phyloP scores from a whole-genome alignment of 1,284 basidiomycete genomes.

The Vanrija sp. region DNA sequence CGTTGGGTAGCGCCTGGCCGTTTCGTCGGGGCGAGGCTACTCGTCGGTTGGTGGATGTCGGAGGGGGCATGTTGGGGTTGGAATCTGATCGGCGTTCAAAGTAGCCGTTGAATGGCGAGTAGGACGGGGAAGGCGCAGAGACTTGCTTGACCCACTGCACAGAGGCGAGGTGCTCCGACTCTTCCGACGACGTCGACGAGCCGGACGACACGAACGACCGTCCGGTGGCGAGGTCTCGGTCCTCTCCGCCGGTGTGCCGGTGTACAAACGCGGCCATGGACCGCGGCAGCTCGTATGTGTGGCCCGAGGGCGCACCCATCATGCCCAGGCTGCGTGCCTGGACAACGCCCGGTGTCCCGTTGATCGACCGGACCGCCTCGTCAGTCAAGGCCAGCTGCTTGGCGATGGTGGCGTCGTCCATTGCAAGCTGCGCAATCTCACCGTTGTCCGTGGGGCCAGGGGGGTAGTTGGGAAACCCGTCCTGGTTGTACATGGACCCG shows the following conservation, averaged over 20 bases:
- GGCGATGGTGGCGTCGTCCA: slow-evolving; percentile 18
- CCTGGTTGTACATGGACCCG: slow-evolving; percentile 42
- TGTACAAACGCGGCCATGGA: slow-evolving; percentile 16
- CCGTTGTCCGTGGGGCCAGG: slow-evolving; percentile 13
- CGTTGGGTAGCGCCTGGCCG: background rate
- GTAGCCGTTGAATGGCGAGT: slow-evolving; percentile 4
- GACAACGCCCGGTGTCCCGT: slow-evolving; percentile 38
- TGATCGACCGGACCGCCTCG: slow-evolving; percentile 41
- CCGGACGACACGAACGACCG: slow-evolving; percentile 19
- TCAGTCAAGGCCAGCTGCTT: slow-evolving; percentile 37
- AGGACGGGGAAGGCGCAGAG: slow-evolving; percentile 3
- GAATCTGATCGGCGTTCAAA: background rate
- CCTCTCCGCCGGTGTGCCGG: slow-evolving; percentile 25
- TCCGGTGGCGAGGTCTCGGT: slow-evolving; percentile 7
- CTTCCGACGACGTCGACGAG: slow-evolving; percentile 39
- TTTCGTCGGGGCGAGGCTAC: slow-evolving; percentile 21
- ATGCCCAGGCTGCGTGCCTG: slow-evolving; percentile 22
- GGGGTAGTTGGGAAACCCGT: slow-evolving; percentile 36
- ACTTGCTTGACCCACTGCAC: slow-evolving; percentile 41
- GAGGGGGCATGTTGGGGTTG: slow-evolving; percentile 31
- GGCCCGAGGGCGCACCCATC: slow-evolving; percentile 12
- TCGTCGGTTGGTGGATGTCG: slow-evolving; percentile 15
- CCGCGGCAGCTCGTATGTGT: slow-evolving; percentile 20
- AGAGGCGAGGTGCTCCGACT: slow-evolving; percentile 40
- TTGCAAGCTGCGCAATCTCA: slow-evolving; percentile 14